Evolutionary conservation across 768 basidiomycete species (phyloP), one percentile per base, ranked within the genome.

Genomic region (Peribolospora baueri): DNA sequence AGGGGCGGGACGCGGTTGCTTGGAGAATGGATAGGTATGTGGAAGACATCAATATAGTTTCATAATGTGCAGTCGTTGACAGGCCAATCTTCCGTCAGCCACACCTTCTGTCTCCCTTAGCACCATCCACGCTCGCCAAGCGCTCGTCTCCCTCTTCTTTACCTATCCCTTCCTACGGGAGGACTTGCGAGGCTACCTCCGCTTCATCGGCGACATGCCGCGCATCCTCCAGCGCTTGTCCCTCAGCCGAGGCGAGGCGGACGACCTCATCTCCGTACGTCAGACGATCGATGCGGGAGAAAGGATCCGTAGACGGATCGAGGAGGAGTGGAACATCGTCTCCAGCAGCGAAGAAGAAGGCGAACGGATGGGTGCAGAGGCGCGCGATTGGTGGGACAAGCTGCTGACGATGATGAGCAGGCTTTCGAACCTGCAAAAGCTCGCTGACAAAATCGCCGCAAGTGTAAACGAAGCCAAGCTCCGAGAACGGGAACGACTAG

Each of bases 171-270:
- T 80, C 62, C 72, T 85, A 46, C 75, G 77, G 46, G 70, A 73
- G 42, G 84, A 85, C 61, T 67, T 87, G 13, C 64, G 71, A 11
- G 72, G 71, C 48, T 63, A 71, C 36, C 66, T 90, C 50, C 70
- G 70, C 37, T 70, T 75, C 49, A 67, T 76, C 2, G 82, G 80
- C 61, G 86, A 90, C 63, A 72, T 75, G 3, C 73, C 74, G 9
- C 80, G 86, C 9, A 75, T 84, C 48, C 75, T 83, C 11, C 86
- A 90, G 61, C 77, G 75, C 57, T 81, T 88, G 60, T 65, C 79
- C 3, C 71, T 82, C 9, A 75, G 80, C 2, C 75, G 78, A 54
- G 83, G 82, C 38, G 76, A 76, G 54, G 65, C 74, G 14, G 71
- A 65, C 51, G 86, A 87, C 62, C 71, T 90, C 38, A 65, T 76